These are phyloP conservation scores for Viola odorata DNA, from an alignment of 345 rosid genomes.

Conservation along the genomic window DNA sequence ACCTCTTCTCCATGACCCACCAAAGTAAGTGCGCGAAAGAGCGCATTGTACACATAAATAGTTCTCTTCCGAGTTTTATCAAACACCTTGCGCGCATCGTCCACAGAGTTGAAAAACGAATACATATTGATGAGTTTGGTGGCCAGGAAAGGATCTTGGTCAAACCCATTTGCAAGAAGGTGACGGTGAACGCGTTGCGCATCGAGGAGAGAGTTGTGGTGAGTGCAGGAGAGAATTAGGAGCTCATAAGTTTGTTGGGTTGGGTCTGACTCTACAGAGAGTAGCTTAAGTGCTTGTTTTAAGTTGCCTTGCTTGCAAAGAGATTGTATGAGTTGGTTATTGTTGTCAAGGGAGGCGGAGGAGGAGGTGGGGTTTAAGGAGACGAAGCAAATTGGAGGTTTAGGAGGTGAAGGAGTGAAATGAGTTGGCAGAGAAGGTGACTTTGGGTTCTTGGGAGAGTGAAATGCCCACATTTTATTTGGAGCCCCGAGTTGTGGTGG, in stretches of 20 bases:
- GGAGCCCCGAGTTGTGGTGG: no score
- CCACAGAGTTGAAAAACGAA: constrained; percentile 43
- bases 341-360: constrained; percentile 31
- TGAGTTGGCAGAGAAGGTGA: constrained; percentile 20
- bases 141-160: constrained; percentile 85
- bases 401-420: constrained; percentile 27
- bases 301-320: constrained; percentile 67
- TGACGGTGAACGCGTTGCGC: constrained; percentile 60
- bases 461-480: constrained; percentile 51
- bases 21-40: constrained; percentile 67
- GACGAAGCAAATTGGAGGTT: constrained; percentile 28
- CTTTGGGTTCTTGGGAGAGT: constrained; percentile 35
- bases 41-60: constrained; percentile 78
- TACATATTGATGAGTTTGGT: constrained; percentile 81
- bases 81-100: constrained; percentile 70
- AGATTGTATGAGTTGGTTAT: constrained; percentile 53
- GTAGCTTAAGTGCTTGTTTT: constrained; percentile 62
- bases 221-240: constrained; percentile 61
- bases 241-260: constrained; percentile 82
- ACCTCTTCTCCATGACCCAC: constrained; percentile 78
- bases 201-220: constrained; percentile 48
- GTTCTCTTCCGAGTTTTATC: constrained; percentile 72
- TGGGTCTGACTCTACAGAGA: constrained; percentile 51
- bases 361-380: constrained; percentile 31
- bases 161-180: constrained; percentile 61